Percentiles rank a stretch among this genome's conserved stretches.
These are phyloP conservation scores for Setaria italica DNA, from an alignment of 202 grass and related monocot genomes.

Conservation along the genomic window DNA sequence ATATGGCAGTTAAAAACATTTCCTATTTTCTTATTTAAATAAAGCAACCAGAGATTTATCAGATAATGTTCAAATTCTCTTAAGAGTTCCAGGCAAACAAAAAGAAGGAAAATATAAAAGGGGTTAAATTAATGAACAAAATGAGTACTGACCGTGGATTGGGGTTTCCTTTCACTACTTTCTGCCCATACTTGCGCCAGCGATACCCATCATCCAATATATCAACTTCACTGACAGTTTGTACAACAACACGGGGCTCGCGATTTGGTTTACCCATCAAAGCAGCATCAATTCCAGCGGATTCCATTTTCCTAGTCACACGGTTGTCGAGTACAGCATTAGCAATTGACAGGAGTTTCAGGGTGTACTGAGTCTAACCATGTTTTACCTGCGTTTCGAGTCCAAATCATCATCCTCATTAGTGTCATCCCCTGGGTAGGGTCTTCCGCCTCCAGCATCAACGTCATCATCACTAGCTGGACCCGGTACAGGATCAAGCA, in stretches of 20 bases:
- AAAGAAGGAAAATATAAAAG: slow-evolving; percentile 10
- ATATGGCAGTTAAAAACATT: background rate
- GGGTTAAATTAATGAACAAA: slow-evolving; percentile 15
- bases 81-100: background rate
- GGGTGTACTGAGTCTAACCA: slow-evolving; percentile 20
- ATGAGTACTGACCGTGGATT: slow-evolving; percentile 76
- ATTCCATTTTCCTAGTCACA: slow-evolving; percentile 82
- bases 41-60: background rate
- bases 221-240: slow-evolving; percentile 99
- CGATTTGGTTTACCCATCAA: slow-evolving; percentile 82
- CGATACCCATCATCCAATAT: slow-evolving; percentile 99
- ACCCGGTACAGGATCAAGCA: slow-evolving; percentile 52
- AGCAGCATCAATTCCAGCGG: slow-evolving; percentile 74
- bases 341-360: slow-evolving; percentile 20
- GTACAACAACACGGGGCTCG: slow-evolving; percentile 96
- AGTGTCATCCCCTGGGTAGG: slow-evolving; percentile 75
- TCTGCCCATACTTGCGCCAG: slow-evolving; percentile 99
- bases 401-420: slow-evolving; percentile 74
- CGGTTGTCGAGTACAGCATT: slow-evolving; percentile 41
- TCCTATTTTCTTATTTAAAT: slow-evolving; percentile 4
- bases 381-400: slow-evolving; percentile 81
- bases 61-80: background rate
- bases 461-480: slow-evolving; percentile 73
- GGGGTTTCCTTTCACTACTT: slow-evolving; percentile 99
- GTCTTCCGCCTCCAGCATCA: slow-evolving; percentile 72